Percentiles rank a stretch among this genome's conserved stretches.
Evolutionary conservation across 2,329 filamentous ascomycete species (phyloP).

Genomic region (Sporothrix mexicana): DNA sequence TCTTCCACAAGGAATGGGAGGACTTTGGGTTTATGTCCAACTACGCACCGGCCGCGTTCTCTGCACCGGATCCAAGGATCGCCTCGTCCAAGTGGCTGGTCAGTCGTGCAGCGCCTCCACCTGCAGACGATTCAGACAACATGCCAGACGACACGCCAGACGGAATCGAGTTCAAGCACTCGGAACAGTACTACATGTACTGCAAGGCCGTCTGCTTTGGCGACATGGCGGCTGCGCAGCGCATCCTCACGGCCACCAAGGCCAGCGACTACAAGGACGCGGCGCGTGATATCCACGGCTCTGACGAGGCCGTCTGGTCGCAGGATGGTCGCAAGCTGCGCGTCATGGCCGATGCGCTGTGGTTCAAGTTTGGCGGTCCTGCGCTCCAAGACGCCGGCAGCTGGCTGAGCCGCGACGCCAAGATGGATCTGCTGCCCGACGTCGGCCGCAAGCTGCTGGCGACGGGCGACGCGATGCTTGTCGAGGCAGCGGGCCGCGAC

Average conservation of each 20-base stretch:
- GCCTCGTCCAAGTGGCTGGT: neutral
- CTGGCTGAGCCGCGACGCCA: neutral
- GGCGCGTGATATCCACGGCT: neutral
- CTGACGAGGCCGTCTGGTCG: neutral
- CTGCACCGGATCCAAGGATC: neutral
- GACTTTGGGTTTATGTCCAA: slow-evolving; percentile 14
- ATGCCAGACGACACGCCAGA: neutral
- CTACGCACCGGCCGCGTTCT: neutral
- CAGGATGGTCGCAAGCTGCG: neutral
- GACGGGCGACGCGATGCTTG: neutral
- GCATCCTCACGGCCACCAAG: neutral
- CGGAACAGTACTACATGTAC: slow-evolving; percentile 22
- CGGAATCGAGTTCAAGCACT: neutral
- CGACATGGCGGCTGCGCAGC: neutral
- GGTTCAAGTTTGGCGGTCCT: neutral
- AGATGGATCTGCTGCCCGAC: neutral
- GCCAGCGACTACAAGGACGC: neutral
- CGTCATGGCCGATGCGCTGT: neutral
- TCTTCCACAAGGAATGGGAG: slow-evolving; percentile 16
- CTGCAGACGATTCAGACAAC: neutral
- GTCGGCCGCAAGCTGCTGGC: slow-evolving; percentile 3
- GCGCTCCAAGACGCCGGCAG: neutral
- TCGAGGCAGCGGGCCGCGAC: slow-evolving; percentile 13
- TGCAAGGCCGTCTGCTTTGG: slow-evolving; percentile 7
- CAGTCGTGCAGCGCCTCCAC: neutral